Evolutionary conservation across 768 basidiomycete genomes (phyloP), one percentile per base, ranked within the genome.

Genomic region (Pleurotus cornucopiae): DNA sequence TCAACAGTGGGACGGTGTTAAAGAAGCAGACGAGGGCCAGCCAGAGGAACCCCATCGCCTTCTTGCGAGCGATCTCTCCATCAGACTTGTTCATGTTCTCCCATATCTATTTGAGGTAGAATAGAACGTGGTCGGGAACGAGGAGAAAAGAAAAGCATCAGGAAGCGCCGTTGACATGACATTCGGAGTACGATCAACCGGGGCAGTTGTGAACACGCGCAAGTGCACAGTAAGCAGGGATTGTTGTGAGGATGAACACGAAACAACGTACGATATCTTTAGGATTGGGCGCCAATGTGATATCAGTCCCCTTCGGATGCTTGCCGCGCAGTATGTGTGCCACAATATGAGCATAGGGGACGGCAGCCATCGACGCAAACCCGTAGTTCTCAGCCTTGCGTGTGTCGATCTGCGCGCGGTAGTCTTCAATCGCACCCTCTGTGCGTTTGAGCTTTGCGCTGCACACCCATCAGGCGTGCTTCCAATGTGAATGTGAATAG

Each of bases 1-100:
- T 75, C 66, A 95, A 82, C 14, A 99, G 75, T 16, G 97, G 97
- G 7, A 96, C 76, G 37, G 94, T 98, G 76, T 99, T 95, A 76
- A 98, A 83, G 75, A 94, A 94, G 70, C 93, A 95, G 47, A 98
- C 84, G 26, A 84, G 63, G 18, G 79, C 74, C 53, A 99, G 80
- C 70, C 88, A 80, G 38, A 88, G 57, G 71, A 91, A 90, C n/a
- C 97, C 96, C 21, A 89, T 71, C 30, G 77, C 71, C 63, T 78
- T 81, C 69, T 89, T 88, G 39, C 85, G 79, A 21, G 81, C 70
- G 20, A 91, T 67, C 61, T 90, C 86, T 5, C 71, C 78, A 14
- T 88, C 77, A 1, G 86, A 81, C 65, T 82, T 84, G 64, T 84
- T 86, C 75, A 98, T 79, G 68, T 99, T 99, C 44, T 79, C 72